phyloP scores from a whole-genome alignment of 129 eudicot species.

The Mikania micrantha region DNA sequence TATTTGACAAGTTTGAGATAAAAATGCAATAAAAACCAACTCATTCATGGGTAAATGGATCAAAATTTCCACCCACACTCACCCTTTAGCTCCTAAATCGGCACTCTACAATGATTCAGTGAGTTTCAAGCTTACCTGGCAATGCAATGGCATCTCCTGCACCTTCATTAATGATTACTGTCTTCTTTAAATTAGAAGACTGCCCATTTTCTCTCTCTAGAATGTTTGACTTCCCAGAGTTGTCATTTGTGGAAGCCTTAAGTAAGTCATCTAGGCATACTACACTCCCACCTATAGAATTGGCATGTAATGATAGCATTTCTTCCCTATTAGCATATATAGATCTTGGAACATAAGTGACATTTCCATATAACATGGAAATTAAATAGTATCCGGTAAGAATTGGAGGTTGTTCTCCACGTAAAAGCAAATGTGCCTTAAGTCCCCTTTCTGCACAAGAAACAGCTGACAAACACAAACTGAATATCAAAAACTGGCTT shows the following conservation, averaged over 20 bases:
- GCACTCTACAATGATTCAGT: background rate
- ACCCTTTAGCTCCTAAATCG: background rate
- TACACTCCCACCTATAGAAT: conserved; percentile 41
- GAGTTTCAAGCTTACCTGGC: conserved; percentile 44
- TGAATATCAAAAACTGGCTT: conserved; percentile 14
- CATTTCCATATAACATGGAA: conserved; percentile 69
- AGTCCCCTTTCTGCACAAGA: conserved; percentile 94
- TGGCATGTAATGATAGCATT: conserved; percentile 64
- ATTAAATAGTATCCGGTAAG: conserved; percentile 76
- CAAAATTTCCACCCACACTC: background rate
- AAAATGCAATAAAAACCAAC: background rate
- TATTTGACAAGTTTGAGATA: background rate
- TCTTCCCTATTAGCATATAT: conserved; percentile 70
- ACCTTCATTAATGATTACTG: conserved; percentile 76
- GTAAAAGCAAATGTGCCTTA: conserved; percentile 73
- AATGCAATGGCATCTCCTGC: conserved; percentile 90
- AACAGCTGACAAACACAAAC: conserved; percentile 55
- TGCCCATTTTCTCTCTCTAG: conserved; percentile 9
- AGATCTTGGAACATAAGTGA: conserved; percentile 73
- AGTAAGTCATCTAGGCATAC: conserved; percentile 46
- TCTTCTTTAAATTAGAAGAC: conserved; percentile 35
- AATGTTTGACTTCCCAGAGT: conserved; percentile 8
- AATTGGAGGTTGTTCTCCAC: conserved; percentile 92
- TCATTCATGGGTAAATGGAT: background rate
- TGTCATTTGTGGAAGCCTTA: conserved; percentile 31